These are phyloP conservation scores for Citrus hindsii DNA, from an alignment of 345 rosid species.

Conservation along the genomic window DNA sequence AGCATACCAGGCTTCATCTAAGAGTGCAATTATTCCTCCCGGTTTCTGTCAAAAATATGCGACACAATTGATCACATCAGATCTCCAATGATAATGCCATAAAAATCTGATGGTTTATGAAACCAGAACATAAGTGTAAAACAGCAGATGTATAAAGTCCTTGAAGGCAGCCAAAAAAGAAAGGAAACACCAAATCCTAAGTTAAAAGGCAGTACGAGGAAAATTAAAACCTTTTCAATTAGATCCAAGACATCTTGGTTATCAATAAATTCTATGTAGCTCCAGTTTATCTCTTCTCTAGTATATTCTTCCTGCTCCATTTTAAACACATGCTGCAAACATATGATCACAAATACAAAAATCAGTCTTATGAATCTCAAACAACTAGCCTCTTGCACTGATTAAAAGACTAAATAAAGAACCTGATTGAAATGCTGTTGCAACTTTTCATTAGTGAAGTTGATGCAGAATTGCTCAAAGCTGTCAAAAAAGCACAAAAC, in stretches of 20 bases:
- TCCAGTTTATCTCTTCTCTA: conserved; percentile 86
- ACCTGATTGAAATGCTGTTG: conserved; percentile 98
- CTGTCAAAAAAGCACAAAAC: conserved; percentile 34
- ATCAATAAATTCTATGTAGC: conserved; percentile 88
- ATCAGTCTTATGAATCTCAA: neutral
- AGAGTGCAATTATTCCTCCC: conserved; percentile 87
- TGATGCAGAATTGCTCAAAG: conserved; percentile 95
- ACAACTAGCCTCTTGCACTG: neutral
- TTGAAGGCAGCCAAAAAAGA: neutral
- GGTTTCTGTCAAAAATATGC: conserved; percentile 61
- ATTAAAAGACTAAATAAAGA: neutral
- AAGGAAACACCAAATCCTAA: neutral
- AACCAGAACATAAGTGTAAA: neutral
- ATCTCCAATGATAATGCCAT: neutral
- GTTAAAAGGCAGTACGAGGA: neutral
- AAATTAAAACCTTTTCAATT: conserved; percentile 60
- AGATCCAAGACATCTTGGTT: conserved; percentile 87
- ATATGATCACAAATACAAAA: conserved; percentile 1
- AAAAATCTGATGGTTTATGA: neutral
- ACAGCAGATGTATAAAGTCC: neutral
- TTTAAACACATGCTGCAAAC: conserved; percentile 85
- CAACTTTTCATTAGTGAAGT: conserved; percentile 87
- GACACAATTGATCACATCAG: neutral
- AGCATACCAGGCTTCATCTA: conserved; percentile 93
- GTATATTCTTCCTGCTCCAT: conserved; percentile 95